These are phyloP conservation scores for Physcomitrium patens DNA, from an alignment of 225 moss, liverwort and hornwort genomes.

Conservation along the genomic window DNA sequence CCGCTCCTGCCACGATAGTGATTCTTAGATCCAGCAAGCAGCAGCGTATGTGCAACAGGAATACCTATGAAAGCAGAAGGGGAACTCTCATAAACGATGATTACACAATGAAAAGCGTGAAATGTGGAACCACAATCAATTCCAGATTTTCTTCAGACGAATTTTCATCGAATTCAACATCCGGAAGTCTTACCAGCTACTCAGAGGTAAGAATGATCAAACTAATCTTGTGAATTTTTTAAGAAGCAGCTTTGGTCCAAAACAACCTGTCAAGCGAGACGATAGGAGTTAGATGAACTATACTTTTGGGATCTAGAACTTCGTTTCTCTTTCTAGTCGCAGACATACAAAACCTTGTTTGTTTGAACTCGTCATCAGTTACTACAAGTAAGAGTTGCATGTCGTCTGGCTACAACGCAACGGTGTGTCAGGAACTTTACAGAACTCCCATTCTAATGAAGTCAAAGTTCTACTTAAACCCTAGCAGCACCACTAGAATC, in stretches of 20 bases:
- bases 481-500: conserved; percentile 3
- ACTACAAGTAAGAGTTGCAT: conserved; percentile 5
- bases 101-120: not conserved
- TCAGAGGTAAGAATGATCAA: conserved; percentile 28
- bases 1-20: conserved; percentile 31
- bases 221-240: conserved; percentile 1
- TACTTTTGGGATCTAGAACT: not conserved
- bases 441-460: not conserved
- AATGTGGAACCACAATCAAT: too few species aligned
- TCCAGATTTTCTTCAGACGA: too few species aligned
- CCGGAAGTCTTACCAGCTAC: conserved; percentile 7
- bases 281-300: not conserved
- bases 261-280: conserved; percentile 11
- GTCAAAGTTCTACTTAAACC: not conserved
- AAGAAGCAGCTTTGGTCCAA: too few species aligned
- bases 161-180: not conserved
- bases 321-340: not conserved
- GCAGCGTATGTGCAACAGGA: not conserved
- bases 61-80: conserved; percentile 12
- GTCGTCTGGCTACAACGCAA: not conserved
- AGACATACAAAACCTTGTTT: not conserved
- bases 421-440: not conserved
- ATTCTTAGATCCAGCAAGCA: conserved; percentile 25
- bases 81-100: conserved; percentile 10
- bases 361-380: not conserved